Percentiles rank a stretch among this genome's conserved stretches.
phyloP scores from a whole-genome alignment of 1,139 yeast genomes.

The Pneumocystis jirovecii region DNA sequence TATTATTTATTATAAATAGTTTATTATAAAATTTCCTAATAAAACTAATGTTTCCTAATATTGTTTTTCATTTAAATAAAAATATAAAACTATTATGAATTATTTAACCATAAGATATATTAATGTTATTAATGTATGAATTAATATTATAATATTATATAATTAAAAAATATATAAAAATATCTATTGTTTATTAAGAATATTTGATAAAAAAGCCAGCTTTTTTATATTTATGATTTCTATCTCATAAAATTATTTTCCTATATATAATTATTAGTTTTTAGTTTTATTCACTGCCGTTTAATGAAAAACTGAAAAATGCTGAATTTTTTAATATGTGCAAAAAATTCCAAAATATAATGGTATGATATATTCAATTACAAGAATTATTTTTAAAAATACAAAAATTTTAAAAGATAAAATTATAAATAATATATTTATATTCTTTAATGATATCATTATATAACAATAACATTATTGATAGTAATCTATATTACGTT shows the following conservation, averaged over 20 bases:
- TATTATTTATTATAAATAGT: slow-evolving; percentile 61
- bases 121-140: slow-evolving; percentile 58
- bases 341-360: background rate
- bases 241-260: slow-evolving; percentile 43
- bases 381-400: background rate
- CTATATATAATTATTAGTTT: slow-evolving; percentile 86
- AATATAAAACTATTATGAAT: slow-evolving; percentile 42
- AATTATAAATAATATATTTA: background rate
- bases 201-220: slow-evolving; percentile 47
- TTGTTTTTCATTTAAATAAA: too few relatives aligned
- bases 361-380: background rate
- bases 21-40: slow-evolving; percentile 50
- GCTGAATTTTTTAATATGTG: slow-evolving; percentile 16
- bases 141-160: slow-evolving; percentile 67
- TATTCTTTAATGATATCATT: background rate
- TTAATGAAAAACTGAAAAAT: slow-evolving; percentile 36
- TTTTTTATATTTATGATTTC: slow-evolving; percentile 34
- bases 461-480: background rate
- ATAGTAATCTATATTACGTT: background rate
- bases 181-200: slow-evolving; percentile 51
- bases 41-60: slow-evolving; percentile 38
- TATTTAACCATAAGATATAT: slow-evolving; percentile 46
- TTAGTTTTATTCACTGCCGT: slow-evolving; percentile 59
- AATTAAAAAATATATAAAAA: slow-evolving; percentile 83
- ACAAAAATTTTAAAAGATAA: background rate